Evolutionary conservation across 2,329 filamentous ascomycete species (phyloP).

Genomic region (Fusarium pilosicola): DNA sequence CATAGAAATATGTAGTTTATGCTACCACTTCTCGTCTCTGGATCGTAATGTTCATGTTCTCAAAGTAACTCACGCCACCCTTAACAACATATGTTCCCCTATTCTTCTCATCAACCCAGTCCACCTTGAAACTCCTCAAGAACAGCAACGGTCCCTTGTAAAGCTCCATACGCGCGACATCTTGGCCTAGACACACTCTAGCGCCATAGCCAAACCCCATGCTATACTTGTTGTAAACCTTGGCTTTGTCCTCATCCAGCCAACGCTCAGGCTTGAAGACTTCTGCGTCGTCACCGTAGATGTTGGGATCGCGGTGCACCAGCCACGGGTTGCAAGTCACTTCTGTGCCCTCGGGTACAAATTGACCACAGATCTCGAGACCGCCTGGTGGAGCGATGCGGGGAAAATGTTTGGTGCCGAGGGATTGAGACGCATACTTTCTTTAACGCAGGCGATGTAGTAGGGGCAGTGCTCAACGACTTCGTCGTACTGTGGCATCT

Average conservation of each 20-base stretch:
- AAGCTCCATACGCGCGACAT: slow-evolving; percentile 57
- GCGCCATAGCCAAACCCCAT: slow-evolving; percentile 54
- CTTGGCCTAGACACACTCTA: slow-evolving; percentile 56
- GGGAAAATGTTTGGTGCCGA: slow-evolving; percentile 61
- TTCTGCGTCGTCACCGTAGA: slow-evolving; percentile 48
- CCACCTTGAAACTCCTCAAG: slow-evolving; percentile 28
- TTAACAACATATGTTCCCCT: slow-evolving; percentile 26
- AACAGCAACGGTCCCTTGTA: slow-evolving; percentile 33
- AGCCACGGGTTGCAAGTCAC: slow-evolving; percentile 53
- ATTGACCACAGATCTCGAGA: slow-evolving; percentile 49
- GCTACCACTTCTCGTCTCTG: background rate
- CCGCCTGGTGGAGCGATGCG: slow-evolving; percentile 59
- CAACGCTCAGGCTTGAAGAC: slow-evolving; percentile 55
- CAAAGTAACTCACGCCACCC: slow-evolving; percentile 34
- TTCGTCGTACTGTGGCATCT: slow-evolving; percentile 47
- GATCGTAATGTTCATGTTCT: slow-evolving; percentile 26
- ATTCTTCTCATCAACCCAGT: slow-evolving; percentile 10
- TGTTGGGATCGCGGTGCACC: slow-evolving; percentile 45
- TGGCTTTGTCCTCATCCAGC: slow-evolving; percentile 45
- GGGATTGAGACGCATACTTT: slow-evolving; percentile 61
- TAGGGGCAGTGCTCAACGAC: slow-evolving; percentile 51
- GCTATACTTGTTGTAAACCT: slow-evolving; percentile 45
- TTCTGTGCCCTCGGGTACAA: slow-evolving; percentile 47
- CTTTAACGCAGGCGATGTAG: slow-evolving; percentile 63
- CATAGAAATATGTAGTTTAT: background rate